Conservation (phyloP, 2,329 filamentous ascomycete genomes). For the Trichoderma hamatum region DNA sequence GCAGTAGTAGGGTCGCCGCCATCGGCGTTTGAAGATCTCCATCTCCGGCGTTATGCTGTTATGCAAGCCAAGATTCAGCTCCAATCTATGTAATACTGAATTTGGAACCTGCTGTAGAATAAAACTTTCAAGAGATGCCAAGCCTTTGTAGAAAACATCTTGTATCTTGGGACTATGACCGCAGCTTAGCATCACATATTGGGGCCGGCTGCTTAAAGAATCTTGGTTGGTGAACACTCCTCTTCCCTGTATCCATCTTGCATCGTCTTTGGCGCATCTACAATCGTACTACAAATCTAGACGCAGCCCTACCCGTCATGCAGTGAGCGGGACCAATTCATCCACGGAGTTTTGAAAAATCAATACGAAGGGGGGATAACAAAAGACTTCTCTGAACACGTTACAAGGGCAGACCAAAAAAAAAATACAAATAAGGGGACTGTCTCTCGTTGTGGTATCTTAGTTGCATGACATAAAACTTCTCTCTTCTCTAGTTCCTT, state of each 20-base stretch:
- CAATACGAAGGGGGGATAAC: not conserved
- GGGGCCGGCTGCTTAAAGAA: not conserved
- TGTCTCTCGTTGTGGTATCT: slow-evolving; percentile 12
- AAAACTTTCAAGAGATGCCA: not conserved
- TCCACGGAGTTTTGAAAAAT: not conserved
- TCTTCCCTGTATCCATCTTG: not conserved
- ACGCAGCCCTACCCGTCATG: not conserved
- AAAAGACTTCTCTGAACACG: not conserved
- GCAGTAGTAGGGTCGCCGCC: not conserved
- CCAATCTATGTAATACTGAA: not conserved
- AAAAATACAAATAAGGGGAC: slow-evolving; percentile 12
- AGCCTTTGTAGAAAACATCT: not conserved
- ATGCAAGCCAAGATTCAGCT: not conserved
- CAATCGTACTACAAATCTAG: not conserved
- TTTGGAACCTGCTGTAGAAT: not conserved
- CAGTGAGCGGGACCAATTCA: not conserved
- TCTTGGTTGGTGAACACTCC: not conserved
- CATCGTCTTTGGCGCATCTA: not conserved
- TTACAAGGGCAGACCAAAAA: not conserved
- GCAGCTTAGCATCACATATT: not conserved
- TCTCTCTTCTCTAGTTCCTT: not conserved
- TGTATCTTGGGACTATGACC: not conserved
- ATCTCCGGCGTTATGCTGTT: not conserved
- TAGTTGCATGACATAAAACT: not conserved
- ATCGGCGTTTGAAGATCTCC: not conserved